Evolutionary conservation across 2,329 filamentous ascomycete genomes (phyloP).

Genomic region (Fusarium sp.): DNA sequence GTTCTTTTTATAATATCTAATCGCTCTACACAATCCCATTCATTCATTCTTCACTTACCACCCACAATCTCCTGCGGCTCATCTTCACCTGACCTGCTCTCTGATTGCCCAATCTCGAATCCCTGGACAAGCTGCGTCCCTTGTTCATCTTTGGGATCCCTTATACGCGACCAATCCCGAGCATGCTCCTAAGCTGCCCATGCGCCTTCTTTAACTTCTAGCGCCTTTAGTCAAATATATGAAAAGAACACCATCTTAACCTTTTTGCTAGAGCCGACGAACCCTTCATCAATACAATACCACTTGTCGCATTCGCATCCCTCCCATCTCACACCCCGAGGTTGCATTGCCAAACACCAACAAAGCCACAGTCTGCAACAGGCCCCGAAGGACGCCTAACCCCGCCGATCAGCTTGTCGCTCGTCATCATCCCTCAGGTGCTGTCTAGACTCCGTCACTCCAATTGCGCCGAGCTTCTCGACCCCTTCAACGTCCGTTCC

Average conservation of each 20-base stretch:
- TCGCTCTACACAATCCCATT: neutral
- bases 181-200: conserved; percentile 41
- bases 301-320: conserved; percentile 35
- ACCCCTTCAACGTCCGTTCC: conserved; percentile 23
- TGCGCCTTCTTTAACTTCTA: conserved; percentile 39
- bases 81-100: neutral
- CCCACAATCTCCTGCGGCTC: neutral
- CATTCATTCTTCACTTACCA: neutral
- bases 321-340: conserved; percentile 22
- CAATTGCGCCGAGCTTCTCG: conserved; percentile 31
- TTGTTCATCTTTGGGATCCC: conserved; percentile 41
- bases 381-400: conserved; percentile 32
- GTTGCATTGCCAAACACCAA: conserved; percentile 37
- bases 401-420: conserved; percentile 42
- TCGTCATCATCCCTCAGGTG: conserved; percentile 28
- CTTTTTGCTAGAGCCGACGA: conserved; percentile 4
- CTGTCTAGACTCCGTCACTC: conserved; percentile 32
- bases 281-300: conserved; percentile 19
- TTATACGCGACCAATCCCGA: conserved; percentile 30
- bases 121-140: conserved; percentile 10
- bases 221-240: conserved; percentile 7
- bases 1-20: conserved; percentile 14
- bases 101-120: conserved; percentile 11
- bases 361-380: conserved; percentile 37
- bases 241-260: conserved; percentile 14